phyloP scores from a whole-genome alignment of 257 asterid genomes.

The Solanum clarkiae region DNA sequence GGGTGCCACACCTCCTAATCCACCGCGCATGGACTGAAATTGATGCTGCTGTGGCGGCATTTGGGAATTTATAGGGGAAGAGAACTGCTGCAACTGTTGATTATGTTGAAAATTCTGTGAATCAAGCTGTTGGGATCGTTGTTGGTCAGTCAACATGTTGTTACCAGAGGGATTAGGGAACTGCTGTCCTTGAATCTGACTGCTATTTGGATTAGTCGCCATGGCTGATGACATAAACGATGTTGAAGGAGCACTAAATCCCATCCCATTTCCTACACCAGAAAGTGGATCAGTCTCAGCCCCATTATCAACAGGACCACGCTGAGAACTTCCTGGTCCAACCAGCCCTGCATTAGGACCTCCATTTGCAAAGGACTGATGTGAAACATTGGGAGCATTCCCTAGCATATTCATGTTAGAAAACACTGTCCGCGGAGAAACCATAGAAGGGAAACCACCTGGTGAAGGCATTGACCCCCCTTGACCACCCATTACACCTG shows the following conservation, averaged over 20 bases:
- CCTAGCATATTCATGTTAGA: constrained; percentile 50
- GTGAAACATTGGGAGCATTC: constrained; percentile 37
- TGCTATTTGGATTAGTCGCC: constrained; percentile 18
- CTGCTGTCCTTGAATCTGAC: constrained; percentile 53
- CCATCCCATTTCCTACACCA: constrained; percentile 35
- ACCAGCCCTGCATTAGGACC: constrained; percentile 35
- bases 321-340: constrained; percentile 40
- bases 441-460: constrained; percentile 35
- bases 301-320: constrained; percentile 38
- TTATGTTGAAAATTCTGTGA: constrained; percentile 33
- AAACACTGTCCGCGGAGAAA: constrained; percentile 44
- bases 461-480: constrained; percentile 53
- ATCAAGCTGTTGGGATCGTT: constrained; percentile 45
- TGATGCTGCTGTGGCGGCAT: constrained; percentile 41
- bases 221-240: constrained; percentile 23
- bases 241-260: constrained; percentile 35
- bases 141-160: constrained; percentile 50
- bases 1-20: constrained; percentile 37
- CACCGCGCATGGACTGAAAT: constrained; percentile 42
- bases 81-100: constrained; percentile 52
- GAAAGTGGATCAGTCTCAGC: constrained; percentile 41
- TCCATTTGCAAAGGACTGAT: constrained; percentile 49
- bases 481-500: constrained; percentile 54
- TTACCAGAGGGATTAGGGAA: constrained; percentile 28
- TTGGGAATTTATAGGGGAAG: constrained; percentile 34